Evolutionary conservation across 192 early-diverging fungal species (phyloP), one percentile per base, ranked within the genome.

Genomic region (Coemansia sp.): DNA sequence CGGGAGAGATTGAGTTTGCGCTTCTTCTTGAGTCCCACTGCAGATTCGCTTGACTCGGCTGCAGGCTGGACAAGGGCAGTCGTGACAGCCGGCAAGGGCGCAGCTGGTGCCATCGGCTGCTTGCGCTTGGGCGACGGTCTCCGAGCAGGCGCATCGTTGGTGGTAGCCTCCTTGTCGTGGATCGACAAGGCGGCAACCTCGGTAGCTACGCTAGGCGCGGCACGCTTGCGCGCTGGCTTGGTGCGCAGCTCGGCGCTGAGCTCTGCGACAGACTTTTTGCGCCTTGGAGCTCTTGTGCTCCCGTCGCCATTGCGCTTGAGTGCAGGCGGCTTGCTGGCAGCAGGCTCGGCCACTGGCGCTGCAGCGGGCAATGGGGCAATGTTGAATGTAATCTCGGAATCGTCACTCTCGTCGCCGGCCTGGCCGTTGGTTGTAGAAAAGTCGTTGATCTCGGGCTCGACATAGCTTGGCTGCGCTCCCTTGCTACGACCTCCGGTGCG

Each of bases 311-410:
- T 24, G 15, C 55, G 42, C 63, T 56, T 56, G 12, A 33, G 42
- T 33, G 27, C 36, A 18, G 60, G 40, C 12, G 22, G 19, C 19
- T 21, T 57, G 10, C 37, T 18, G 14, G 22, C 26, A 27, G 58
- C 19, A 9, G 52, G 48, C 56, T 59, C 41, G 17, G 56, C 18
- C 7, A 34, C 44, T 11, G 62, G 41, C 6, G 11, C 61, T 18
- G 67, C 48, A 21, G 48, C n/a, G 6, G 60, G 40, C 1, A 62
- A 58, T n/a, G 52, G 52, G 9, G 33, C 52, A 34, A 53, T 35
- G 44, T 78, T 78, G 56, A 78, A 78, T 9, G 75, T 62, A 8
- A 78, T 78, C 59, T 78, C 75, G 48, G 75, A 78, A 56, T 78
- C 75, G 35, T 68, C 70, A 62, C 75, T 78, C 27, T 64, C 75